Conservation (phyloP, 306 rosid genomes). For the Castanospermum australe region DNA sequence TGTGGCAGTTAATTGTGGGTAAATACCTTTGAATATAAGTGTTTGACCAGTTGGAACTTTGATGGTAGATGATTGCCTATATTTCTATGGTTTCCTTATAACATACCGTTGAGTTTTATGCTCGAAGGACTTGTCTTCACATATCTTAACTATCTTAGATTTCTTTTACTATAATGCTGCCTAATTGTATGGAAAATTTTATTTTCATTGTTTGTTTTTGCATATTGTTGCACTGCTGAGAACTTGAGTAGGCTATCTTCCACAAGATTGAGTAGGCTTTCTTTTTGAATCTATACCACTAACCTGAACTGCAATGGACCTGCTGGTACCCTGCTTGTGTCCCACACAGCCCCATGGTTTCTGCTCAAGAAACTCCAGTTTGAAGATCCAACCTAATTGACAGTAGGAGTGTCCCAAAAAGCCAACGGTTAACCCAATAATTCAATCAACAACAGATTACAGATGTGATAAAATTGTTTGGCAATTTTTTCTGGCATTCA, state of each 20-base stretch:
- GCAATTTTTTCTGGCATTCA: not conserved
- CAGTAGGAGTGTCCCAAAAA: not conserved
- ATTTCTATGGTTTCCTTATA: not conserved
- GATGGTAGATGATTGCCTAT: not conserved
- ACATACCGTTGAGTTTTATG: not conserved
- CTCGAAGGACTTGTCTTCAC: not conserved
- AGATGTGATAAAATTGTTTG: not conserved
- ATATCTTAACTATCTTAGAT: too few relatives aligned
- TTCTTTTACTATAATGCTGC: too few relatives aligned
- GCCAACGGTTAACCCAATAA: not conserved
- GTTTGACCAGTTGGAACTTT: not conserved
- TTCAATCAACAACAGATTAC: not conserved
- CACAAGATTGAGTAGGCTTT: too few relatives aligned
- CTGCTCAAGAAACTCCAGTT: constrained; percentile 65
- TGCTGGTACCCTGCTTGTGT: constrained; percentile 63
- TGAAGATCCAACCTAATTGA: constrained; percentile 72
- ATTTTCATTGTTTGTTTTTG: not conserved
- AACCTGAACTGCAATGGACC: constrained; percentile 76
- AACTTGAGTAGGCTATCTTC: too few relatives aligned
- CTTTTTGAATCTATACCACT: too few relatives aligned
- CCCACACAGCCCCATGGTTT: constrained; percentile 81
- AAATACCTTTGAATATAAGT: not conserved
- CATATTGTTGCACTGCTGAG: too few relatives aligned
- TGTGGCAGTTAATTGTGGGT: too few relatives aligned
- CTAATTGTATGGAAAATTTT: not conserved